These are phyloP conservation scores for Lecanicillium sp. DNA, from an alignment of 2,329 filamentous ascomycete genomes.

Conservation along the genomic window DNA sequence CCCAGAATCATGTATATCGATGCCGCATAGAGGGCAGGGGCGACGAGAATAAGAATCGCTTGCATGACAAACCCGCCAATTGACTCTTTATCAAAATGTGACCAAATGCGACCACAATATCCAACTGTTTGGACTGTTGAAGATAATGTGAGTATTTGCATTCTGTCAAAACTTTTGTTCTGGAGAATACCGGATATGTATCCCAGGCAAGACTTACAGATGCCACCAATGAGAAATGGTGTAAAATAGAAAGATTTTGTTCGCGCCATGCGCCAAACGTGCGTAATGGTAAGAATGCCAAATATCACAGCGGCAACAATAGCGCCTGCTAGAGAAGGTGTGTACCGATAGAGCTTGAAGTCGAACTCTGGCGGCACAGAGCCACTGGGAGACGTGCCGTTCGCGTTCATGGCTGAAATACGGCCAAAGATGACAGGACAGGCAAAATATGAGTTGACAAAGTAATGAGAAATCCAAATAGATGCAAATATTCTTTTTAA, in stretches of 20 bases:
- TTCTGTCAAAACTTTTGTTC: not conserved
- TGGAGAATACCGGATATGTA: too few species aligned
- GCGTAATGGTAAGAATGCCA: constrained; percentile 3
- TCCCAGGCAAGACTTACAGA: constrained; percentile 10
- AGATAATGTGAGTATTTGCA: not conserved
- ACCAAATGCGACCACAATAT: constrained; percentile 16
- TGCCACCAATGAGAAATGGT: constrained; percentile 10
- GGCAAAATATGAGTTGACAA: too few species aligned
- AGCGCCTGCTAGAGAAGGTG: constrained; percentile 9
- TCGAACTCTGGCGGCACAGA: constrained; percentile 4
- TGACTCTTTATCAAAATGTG: constrained; percentile 7
- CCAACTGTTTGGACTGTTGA: constrained; percentile 13
- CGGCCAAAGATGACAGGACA: too few species aligned
- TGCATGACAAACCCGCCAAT: constrained; percentile 16
- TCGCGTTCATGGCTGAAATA: too few species aligned
- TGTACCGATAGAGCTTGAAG: constrained; percentile 13
- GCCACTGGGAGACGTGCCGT: too few species aligned
- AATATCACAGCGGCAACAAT: constrained; percentile 8
- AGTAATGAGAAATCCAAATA: too few species aligned
- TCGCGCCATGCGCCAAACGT: constrained; percentile 8
- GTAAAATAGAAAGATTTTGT: constrained; percentile 11
- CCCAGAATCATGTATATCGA: constrained; percentile 19
- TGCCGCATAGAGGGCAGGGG: constrained; percentile 11
- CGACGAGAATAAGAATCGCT: constrained; percentile 14
- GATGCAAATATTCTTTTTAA: too few species aligned